A percentile compares a stretch with the other conserved stretches of the same genome.
These are phyloP conservation scores for Claviceps africana DNA, from an alignment of 2,329 filamentous ascomycete genomes.

Conservation along the genomic window DNA sequence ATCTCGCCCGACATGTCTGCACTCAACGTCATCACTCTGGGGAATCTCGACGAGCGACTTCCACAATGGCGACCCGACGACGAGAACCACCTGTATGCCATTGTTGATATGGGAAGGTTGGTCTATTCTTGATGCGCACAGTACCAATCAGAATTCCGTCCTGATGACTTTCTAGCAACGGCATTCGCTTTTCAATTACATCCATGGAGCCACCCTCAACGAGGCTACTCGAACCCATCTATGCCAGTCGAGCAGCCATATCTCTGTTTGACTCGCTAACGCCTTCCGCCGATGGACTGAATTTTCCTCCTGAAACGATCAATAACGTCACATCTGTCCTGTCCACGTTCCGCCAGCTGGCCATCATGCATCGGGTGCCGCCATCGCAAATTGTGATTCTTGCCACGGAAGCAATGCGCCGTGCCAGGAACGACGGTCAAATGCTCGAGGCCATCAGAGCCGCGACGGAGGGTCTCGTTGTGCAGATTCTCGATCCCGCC, in stretches of 20 bases:
- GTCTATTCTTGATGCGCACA: constrained; percentile 2
- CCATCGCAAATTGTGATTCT: constrained; percentile 55
- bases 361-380: constrained; percentile 54
- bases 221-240: constrained; percentile 63
- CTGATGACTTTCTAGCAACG: constrained; percentile 48
- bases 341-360: constrained; percentile 56
- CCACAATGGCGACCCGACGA: constrained; percentile 32
- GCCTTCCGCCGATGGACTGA: constrained; percentile 25
- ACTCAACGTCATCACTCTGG: constrained; percentile 34
- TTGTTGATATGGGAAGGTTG: constrained; percentile 48
- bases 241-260: constrained; percentile 63
- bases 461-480: constrained; percentile 48
- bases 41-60: constrained; percentile 35
- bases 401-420: constrained; percentile 80
- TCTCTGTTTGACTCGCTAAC: constrained; percentile 75
- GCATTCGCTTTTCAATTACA: constrained; percentile 83
- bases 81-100: constrained; percentile 37
- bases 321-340: constrained; percentile 51
- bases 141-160: neutral
- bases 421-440: constrained; percentile 56
- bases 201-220: constrained; percentile 57
- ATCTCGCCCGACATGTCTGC: constrained; percentile 14
- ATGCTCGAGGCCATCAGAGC: constrained; percentile 52
- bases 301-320: constrained; percentile 45
- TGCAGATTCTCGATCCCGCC: constrained; percentile 60